Evolutionary conservation across 805 yeast species (phyloP).

Genomic region (Metschnikowia proteae): DNA sequence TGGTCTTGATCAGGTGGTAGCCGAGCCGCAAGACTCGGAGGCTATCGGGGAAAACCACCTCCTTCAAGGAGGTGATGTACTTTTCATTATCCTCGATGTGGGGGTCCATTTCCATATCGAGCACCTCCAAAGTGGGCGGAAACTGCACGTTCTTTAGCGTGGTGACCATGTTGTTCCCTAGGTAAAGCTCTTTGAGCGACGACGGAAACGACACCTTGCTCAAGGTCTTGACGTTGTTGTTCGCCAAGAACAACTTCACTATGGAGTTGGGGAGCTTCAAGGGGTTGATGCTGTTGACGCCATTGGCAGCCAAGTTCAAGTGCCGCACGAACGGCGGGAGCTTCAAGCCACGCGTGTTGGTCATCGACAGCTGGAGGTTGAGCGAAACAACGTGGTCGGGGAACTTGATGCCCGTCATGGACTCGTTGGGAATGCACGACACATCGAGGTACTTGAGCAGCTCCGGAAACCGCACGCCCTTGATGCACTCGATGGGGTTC

Average conservation of each 20-base stretch:
- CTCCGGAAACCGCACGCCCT: conserved; percentile 41
- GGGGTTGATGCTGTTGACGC: conserved; percentile 45
- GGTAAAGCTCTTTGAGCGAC: conserved; percentile 30
- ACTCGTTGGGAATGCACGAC: conserved; percentile 43
- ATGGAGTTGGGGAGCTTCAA: conserved; percentile 40
- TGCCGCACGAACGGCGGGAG: conserved; percentile 30
- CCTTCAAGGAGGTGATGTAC: conserved; percentile 39
- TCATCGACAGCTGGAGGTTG: conserved; percentile 43
- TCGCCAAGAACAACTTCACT: conserved; percentile 32
- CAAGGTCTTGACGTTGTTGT: conserved; percentile 43
- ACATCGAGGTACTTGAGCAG: conserved; percentile 33
- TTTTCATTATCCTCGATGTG: conserved; percentile 40
- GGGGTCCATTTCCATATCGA: conserved; percentile 42
- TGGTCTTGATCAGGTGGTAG: conserved; percentile 36
- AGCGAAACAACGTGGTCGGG: conserved; percentile 37
- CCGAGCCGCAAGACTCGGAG: conserved; percentile 35
- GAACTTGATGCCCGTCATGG: conserved; percentile 45
- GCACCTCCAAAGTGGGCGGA: conserved; percentile 35
- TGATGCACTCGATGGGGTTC: conserved; percentile 42
- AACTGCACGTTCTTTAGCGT: conserved; percentile 42
- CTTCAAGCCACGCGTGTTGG: conserved; percentile 42
- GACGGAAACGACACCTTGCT: conserved; percentile 41
- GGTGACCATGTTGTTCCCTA: conserved; percentile 43
- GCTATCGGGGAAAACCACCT: conserved; percentile 36
- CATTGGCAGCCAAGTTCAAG: conserved; percentile 35